Evolutionary conservation across 75 land plant genomes (phyloP), one percentile per base, ranked within the genome.

Genomic region (Pseudotsuga menziesii): DNA sequence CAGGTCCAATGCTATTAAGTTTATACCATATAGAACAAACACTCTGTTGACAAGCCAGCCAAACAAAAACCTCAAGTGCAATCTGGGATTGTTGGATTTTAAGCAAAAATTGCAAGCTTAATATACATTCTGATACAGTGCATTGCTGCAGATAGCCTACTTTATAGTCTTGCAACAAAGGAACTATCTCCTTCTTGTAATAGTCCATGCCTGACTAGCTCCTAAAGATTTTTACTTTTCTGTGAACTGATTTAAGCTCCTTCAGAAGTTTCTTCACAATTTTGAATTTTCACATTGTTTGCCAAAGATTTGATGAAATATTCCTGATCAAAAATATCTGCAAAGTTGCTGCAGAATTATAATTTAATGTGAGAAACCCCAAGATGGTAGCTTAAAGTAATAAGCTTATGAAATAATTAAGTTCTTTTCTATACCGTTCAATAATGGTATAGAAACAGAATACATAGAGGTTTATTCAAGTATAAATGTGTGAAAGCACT

Each of bases 121-220:
- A 39, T n/a, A n/a, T 9, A 69, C 72, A 41, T 6, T 20, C 16
- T n/a, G 41, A 41, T 39, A 48, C 39, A 36, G 48, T 29, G 44
- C 2, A 20, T 36, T 26, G 36, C 19, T 35, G 35, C 19, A 72
- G 41, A 48, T 0, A 72, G 48, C 54, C 71, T 72, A 94, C 99
- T 88, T 91, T 78, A 80, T 86, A 83, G 16, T 94, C 91, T 61
- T 90, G 63, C 90, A 87, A 94, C 39, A 94, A 57, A 44, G 75
- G 82, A 75, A 89, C 82, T 75, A 92, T 92, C 74, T 87, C 91
- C 62, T 89, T 77, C 61, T 86, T 75, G 78, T 97, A 97, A 85
- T 97, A 97, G 36, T 91, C 87, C 20, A 91, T 66, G n/a, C 90
- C 84, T 63, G 98, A 88, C 99, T 98, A 94, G 71, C 95, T 94